phyloP scores from a whole-genome alignment of 805 yeast genomes.

The Peterozyma toletana region DNA sequence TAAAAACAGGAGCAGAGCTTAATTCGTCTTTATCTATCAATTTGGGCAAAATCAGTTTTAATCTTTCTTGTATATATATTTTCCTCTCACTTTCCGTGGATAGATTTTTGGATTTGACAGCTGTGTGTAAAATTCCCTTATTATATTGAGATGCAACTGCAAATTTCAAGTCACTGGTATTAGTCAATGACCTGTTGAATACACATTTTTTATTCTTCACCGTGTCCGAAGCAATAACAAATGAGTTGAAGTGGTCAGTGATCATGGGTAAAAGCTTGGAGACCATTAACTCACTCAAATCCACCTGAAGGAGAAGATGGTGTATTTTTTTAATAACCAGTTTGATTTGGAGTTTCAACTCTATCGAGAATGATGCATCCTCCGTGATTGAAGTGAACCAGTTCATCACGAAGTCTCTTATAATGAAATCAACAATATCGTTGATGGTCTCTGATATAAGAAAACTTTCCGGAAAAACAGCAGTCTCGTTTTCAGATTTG shows the following conservation, averaged over 20 bases:
- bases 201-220: slow-evolving; percentile 20
- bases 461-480: slow-evolving; percentile 39
- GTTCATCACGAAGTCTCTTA: slow-evolving; percentile 44
- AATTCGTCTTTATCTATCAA: slow-evolving; percentile 41
- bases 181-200: slow-evolving; percentile 12
- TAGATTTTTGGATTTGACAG: slow-evolving; percentile 31
- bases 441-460: slow-evolving; percentile 46
- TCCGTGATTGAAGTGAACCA: slow-evolving; percentile 49
- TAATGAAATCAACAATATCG: slow-evolving; percentile 37
- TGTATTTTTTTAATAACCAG: slow-evolving; percentile 33
- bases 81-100: slow-evolving; percentile 36
- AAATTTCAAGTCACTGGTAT: slow-evolving; percentile 28
- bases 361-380: slow-evolving; percentile 30
- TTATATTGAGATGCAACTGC: slow-evolving; percentile 37
- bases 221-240: slow-evolving; percentile 32
- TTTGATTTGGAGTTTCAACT: slow-evolving; percentile 37
- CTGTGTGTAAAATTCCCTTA: slow-evolving; percentile 52
- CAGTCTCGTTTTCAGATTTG: slow-evolving; percentile 9
- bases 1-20: slow-evolving; percentile 36
- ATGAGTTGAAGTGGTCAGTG: slow-evolving; percentile 55
- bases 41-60: slow-evolving; percentile 37
- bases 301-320: slow-evolving; percentile 32
- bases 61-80: slow-evolving; percentile 36
- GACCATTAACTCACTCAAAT: slow-evolving; percentile 51
- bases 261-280: slow-evolving; percentile 55